Percentiles rank a stretch among this genome's conserved stretches.
These are phyloP conservation scores for Saccharomyces hybrid DNA, from an alignment of 1,139 yeast genomes.

Conservation along the genomic window DNA sequence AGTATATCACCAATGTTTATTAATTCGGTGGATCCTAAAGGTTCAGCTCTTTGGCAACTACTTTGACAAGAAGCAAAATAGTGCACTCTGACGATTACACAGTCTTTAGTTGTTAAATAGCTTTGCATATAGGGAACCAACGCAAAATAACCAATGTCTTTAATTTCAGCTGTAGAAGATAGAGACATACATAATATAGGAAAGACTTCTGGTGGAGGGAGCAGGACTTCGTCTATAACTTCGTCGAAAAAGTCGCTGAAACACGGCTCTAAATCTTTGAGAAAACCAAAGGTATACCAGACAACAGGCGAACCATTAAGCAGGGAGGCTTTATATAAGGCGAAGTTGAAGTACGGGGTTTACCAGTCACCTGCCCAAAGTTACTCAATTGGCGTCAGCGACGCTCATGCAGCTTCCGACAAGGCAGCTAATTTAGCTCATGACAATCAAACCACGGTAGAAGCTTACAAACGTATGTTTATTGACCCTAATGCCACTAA, in stretches of 20 bases:
- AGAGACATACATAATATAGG: slow-evolving; percentile 20
- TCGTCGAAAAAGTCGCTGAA: slow-evolving; percentile 9
- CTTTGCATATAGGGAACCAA: neutral
- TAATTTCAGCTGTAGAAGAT: slow-evolving; percentile 25
- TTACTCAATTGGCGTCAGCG: slow-evolving; percentile 52
- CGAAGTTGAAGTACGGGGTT: slow-evolving; percentile 54
- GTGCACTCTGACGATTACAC: neutral
- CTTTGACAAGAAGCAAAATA: neutral
- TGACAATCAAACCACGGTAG: slow-evolving; percentile 53
- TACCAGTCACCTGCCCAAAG: slow-evolving; percentile 27
- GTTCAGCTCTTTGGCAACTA: neutral
- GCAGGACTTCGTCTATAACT: slow-evolving; percentile 1
- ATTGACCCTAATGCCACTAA: slow-evolving; percentile 36
- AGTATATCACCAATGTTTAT: neutral
- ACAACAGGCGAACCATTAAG: slow-evolving; percentile 50
- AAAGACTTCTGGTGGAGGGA: slow-evolving; percentile 14
- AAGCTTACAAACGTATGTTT: slow-evolving; percentile 55
- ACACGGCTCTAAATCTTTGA: neutral
- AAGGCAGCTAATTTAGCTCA: slow-evolving; percentile 72
- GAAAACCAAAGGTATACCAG: slow-evolving; percentile 36
- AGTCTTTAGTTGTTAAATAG: neutral
- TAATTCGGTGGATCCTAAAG: neutral
- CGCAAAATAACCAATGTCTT: slow-evolving; percentile 34
- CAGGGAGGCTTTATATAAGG: slow-evolving; percentile 62
- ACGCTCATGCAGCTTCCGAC: slow-evolving; percentile 46